These are phyloP conservation scores for Tinospora cordifolia DNA, from an alignment of 164 flowering plant species.

Conservation along the genomic window DNA sequence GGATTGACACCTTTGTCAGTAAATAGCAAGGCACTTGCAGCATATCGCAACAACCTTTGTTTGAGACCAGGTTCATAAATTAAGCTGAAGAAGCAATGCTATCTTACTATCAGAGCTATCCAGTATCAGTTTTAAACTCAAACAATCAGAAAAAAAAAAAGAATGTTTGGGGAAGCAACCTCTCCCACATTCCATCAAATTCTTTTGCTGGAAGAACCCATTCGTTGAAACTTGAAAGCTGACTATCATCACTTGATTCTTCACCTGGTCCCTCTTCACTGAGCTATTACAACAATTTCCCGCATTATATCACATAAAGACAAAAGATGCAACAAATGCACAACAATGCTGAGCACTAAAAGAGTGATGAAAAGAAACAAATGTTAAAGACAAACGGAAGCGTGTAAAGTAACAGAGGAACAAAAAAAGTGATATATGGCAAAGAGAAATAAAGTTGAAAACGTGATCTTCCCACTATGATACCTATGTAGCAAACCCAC, in stretches of 20 bases:
- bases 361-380: background rate
- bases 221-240: slow-evolving; percentile 79
- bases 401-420: background rate
- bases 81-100: slow-evolving; percentile 50
- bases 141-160: background rate
- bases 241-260: slow-evolving; percentile 70
- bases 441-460: too few species aligned
- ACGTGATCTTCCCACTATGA: too few species aligned
- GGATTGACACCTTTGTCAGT: slow-evolving; percentile 92
- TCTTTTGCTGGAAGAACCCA: slow-evolving; percentile 99
- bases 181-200: slow-evolving; percentile 99
- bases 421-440: background rate
- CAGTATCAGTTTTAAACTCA: background rate
- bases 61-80: slow-evolving; percentile 90
- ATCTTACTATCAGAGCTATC: background rate
- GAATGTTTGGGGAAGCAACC: slow-evolving; percentile 33
- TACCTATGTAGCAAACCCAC: too few species aligned
- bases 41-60: slow-evolving; percentile 83
- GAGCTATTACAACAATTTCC: slow-evolving; percentile 40
- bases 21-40: slow-evolving; percentile 88
- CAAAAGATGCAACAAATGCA: background rate
- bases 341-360: background rate
- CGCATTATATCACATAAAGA: background rate
- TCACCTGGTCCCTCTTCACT: slow-evolving; percentile 99
- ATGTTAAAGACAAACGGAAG: background rate